Evolutionary conservation across 768 basidiomycete genomes (phyloP).

Genomic region (Suillus clintonianus): DNA sequence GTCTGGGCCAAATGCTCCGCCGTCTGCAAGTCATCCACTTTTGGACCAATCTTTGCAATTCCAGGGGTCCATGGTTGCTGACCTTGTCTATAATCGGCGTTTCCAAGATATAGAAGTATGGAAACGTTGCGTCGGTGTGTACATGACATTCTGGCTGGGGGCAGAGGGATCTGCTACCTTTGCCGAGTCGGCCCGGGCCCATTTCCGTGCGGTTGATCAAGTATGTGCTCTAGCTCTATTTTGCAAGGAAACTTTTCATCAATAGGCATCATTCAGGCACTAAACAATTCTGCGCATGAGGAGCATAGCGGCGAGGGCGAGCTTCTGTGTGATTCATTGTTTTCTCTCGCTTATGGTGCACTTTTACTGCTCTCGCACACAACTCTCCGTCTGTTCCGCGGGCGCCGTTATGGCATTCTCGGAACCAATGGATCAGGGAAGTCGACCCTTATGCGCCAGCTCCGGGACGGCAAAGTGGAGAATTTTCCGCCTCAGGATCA

Average conservation of each 20-base stretch:
- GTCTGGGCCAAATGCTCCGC: slow-evolving; percentile 51
- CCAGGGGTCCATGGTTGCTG: slow-evolving; percentile 72
- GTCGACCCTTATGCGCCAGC: slow-evolving; percentile 92
- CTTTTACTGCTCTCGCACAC: slow-evolving; percentile 94
- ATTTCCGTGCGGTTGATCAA: slow-evolving; percentile 79
- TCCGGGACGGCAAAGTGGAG: slow-evolving; percentile 93
- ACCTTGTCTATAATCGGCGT: slow-evolving; percentile 65
- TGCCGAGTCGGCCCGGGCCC: slow-evolving; percentile 63
- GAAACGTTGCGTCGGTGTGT: slow-evolving; percentile 72
- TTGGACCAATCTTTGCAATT: slow-evolving; percentile 67
- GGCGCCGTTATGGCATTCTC: slow-evolving; percentile 92
- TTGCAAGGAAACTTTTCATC: slow-evolving; percentile 10
- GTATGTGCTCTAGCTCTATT: slow-evolving; percentile 32
- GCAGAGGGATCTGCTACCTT: slow-evolving; percentile 50
- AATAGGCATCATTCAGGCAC: slow-evolving; percentile 47
- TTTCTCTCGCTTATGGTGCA: slow-evolving; percentile 95
- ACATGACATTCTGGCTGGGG: slow-evolving; percentile 72
- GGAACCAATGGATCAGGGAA: slow-evolving; percentile 97
- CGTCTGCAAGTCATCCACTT: slow-evolving; percentile 54
- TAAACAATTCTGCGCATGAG: slow-evolving; percentile 45
- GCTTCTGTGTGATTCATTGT: slow-evolving; percentile 87
- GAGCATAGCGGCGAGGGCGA: slow-evolving; percentile 73
- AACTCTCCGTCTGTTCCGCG: slow-evolving; percentile 83
- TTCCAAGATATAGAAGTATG: slow-evolving; percentile 58
- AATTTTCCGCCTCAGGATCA: slow-evolving; percentile 91